Conservation (phyloP, 352 stramenopile species). For the Phytophthora cactorum region DNA sequence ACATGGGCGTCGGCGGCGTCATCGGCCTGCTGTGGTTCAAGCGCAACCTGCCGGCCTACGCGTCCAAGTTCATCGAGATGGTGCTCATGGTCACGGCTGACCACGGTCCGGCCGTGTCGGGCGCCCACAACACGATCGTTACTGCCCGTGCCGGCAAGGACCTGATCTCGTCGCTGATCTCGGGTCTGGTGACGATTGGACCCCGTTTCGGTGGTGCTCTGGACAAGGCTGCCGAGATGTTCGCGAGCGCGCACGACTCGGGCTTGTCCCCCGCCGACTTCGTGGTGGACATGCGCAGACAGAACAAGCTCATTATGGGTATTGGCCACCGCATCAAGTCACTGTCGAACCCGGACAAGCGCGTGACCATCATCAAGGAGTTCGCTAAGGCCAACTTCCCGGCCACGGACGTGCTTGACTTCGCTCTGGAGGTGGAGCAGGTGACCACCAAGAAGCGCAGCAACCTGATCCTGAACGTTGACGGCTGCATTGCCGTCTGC, state of each 20-base stretch:
- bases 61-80: conserved; percentile 98
- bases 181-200: conserved; percentile 96
- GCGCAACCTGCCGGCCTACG: conserved; percentile 88
- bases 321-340: conserved; percentile 98
- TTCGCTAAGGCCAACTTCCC: conserved; percentile 95
- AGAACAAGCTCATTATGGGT: conserved; percentile 98
- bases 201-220: conserved; percentile 96
- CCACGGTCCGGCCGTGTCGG: conserved; percentile 95
- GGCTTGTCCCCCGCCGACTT: conserved; percentile 91
- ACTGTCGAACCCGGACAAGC: conserved; percentile 95
- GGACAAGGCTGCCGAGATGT: conserved; percentile 95
- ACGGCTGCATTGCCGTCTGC: conserved; percentile 96
- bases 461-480: conserved; percentile 98
- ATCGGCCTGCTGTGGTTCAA: conserved; percentile 97
- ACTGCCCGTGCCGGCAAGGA: conserved; percentile 96
- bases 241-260: conserved; percentile 90
- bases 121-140: conserved; percentile 97
- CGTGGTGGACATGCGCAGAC: conserved; percentile 94
- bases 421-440: conserved; percentile 96
- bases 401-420: conserved; percentile 94
- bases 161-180: conserved; percentile 96
- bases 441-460: conserved; percentile 97
- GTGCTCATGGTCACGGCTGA: conserved; percentile 98
- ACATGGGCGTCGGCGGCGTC: conserved; percentile 95
- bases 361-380: conserved; percentile 97